Conservation (phyloP, 108 stramenopile genomes). For the Asterionellopsis glacialis region DNA sequence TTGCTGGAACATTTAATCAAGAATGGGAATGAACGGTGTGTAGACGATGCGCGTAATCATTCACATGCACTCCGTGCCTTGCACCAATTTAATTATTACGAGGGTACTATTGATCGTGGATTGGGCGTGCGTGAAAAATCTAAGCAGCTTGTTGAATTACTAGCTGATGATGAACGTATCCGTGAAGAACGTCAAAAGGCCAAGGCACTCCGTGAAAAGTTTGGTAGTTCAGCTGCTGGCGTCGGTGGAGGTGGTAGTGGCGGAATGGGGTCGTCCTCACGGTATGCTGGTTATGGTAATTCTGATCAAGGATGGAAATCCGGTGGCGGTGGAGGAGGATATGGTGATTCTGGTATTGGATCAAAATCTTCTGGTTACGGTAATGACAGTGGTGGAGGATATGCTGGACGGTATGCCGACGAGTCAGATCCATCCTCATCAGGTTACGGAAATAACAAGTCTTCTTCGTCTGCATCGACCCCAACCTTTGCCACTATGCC, state of each 20-base stretch:
- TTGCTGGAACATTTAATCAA: conserved; percentile 93
- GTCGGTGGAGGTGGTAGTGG: conserved; percentile 29
- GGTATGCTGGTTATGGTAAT: conserved; percentile 73
- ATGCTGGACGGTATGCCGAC: conserved; percentile 20
- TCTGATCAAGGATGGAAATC: conserved; percentile 40
- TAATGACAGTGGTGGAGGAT: conserved; percentile 6
- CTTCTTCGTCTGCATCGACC: conserved; percentile 16
- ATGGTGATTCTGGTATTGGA: conserved; percentile 78
- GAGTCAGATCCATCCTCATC: conserved; percentile 9
- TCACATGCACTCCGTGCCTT: conserved; percentile 69
- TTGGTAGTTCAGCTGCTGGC: conserved; percentile 38
- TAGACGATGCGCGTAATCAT: conserved; percentile 93
- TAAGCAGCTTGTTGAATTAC: conserved; percentile 88
- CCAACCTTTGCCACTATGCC: conserved; percentile 70
- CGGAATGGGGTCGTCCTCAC: conserved; percentile 35
- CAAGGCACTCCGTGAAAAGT: conserved; percentile 75
- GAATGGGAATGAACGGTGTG: conserved; percentile 92
- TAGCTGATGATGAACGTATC: conserved; percentile 87
- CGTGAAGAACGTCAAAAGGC: conserved; percentile 92
- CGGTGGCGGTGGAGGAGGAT: conserved; percentile 43
- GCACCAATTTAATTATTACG: conserved; percentile 93
- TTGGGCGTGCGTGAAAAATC: conserved; percentile 89
- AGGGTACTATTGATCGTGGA: conserved; percentile 89
- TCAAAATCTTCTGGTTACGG: conserved; percentile 8
- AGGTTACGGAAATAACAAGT: neutral